Evolutionary conservation across 2,329 filamentous ascomycete genomes (phyloP).

Genomic region (Verticillium zaregamsianum): DNA sequence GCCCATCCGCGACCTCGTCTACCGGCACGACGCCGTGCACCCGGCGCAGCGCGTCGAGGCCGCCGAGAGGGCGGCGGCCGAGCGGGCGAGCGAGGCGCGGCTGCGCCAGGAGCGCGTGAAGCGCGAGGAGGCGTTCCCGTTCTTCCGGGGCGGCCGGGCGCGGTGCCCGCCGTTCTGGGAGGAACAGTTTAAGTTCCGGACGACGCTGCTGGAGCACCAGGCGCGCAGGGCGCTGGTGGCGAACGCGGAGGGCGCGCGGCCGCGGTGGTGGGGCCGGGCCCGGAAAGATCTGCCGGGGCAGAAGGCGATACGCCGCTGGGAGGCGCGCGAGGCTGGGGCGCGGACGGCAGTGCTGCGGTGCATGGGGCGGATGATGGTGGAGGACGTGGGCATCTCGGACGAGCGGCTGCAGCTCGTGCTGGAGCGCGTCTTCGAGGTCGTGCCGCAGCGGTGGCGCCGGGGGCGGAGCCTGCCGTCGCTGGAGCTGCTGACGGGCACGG

Average conservation of each 20-base stretch:
- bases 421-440: neutral
- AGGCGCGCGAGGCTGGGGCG: neutral
- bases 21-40: neutral
- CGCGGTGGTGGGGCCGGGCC: neutral
- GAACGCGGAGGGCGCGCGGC: neutral
- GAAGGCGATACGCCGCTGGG: neutral
- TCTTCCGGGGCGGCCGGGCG: neutral
- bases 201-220: neutral
- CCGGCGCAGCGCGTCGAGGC: neutral
- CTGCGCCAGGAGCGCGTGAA: neutral
- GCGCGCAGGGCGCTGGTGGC: neutral
- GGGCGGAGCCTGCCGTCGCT: neutral
- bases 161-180: neutral
- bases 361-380: neutral
- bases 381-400: neutral
- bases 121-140: neutral
- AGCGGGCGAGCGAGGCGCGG: neutral
- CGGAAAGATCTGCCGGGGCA: neutral
- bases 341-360: neutral
- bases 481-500: neutral
- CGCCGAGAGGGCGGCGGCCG: too few species aligned
- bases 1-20: neutral
- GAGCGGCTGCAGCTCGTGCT: constrained; percentile 1
- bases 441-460: neutral
- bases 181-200: neutral